phyloP scores from a whole-genome alignment of 2,329 filamentous ascomycete genomes.

The Arthrinium puccinioides region DNA sequence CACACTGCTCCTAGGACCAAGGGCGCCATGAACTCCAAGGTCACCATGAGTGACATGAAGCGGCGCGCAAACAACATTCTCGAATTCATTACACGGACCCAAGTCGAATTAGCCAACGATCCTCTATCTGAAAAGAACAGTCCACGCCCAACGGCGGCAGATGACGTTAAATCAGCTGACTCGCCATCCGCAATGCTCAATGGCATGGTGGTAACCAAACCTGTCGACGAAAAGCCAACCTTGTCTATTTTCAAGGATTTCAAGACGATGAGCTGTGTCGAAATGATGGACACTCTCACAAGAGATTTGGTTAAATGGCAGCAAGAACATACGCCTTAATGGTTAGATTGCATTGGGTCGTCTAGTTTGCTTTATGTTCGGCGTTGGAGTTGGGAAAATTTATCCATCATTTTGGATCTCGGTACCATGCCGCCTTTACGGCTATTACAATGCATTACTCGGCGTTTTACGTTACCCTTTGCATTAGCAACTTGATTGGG shows the following conservation, averaged over 20 bases:
- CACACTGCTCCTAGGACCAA: slow-evolving; percentile 43
- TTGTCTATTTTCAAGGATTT: slow-evolving; percentile 41
- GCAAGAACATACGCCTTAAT: slow-evolving; percentile 52
- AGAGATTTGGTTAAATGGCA: slow-evolving; percentile 81
- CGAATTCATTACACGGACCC: slow-evolving; percentile 83
- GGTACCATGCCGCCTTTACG: slow-evolving; percentile 8
- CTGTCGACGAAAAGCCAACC: background rate
- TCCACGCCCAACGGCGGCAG: slow-evolving; percentile 32
- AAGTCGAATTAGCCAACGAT: slow-evolving; percentile 75
- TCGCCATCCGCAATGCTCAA: slow-evolving; percentile 26
- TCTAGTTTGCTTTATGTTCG: background rate
- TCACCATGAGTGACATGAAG: slow-evolving; percentile 84
- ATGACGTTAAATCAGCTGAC: slow-evolving; percentile 25
- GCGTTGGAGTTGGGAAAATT: background rate
- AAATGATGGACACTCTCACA: slow-evolving; percentile 87
- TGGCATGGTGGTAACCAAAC: slow-evolving; percentile 16
- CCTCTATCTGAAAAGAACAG: slow-evolving; percentile 34
- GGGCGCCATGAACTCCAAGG: slow-evolving; percentile 54
- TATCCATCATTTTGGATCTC: slow-evolving; percentile 2
- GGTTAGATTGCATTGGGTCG: background rate
- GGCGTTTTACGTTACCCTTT: no score
- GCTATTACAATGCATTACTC: no score
- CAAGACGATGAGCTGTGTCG: slow-evolving; percentile 67
- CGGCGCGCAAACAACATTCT: slow-evolving; percentile 76
- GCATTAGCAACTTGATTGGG: no score